Conservation (phyloP, 768 basidiomycete species). For the Leccinum boreale region DNA sequence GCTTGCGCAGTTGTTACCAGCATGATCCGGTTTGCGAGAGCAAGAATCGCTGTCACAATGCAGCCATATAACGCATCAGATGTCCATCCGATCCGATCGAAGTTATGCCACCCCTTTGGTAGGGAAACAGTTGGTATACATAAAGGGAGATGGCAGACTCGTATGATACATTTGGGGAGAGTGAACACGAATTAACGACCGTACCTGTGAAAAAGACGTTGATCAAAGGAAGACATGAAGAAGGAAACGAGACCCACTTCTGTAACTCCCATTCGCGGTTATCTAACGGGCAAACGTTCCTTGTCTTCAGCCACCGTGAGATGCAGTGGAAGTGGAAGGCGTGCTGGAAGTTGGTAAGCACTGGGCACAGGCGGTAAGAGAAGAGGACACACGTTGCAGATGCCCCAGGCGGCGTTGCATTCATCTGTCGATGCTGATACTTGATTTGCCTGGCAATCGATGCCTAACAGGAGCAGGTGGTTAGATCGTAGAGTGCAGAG, state of each 20-base stretch:
- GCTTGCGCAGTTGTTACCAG: conserved; percentile 18
- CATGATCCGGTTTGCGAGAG: background rate
- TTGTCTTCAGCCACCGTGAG: conserved; percentile 97
- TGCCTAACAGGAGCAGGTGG: conserved; percentile 54
- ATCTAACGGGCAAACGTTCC: conserved; percentile 92
- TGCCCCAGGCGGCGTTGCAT: conserved; percentile 98
- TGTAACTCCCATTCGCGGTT: conserved; percentile 97
- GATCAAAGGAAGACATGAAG: background rate
- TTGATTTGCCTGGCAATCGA: conserved; percentile 99
- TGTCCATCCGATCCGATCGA: background rate
- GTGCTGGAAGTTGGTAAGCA: conserved; percentile 51
- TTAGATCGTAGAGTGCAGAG: background rate
- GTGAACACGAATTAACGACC: conserved; percentile 34
- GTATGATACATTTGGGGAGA: conserved; percentile 19
- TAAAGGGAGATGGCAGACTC: background rate
- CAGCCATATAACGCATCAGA: background rate
- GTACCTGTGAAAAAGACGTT: conserved; percentile 29
- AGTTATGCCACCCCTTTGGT: background rate
- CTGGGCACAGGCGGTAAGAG: background rate
- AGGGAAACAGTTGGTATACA: conserved; percentile 13
- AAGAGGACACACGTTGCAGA: conserved; percentile 73
- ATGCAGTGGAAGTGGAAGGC: conserved; percentile 99
- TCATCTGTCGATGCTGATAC: conserved; percentile 95
- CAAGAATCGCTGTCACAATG: background rate
- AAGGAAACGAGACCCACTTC: conserved; percentile 57